Percentiles rank a stretch among this genome's conserved stretches.
phyloP scores from a whole-genome alignment of 1,284 basidiomycete genomes.

The Ustilago lituana region DNA sequence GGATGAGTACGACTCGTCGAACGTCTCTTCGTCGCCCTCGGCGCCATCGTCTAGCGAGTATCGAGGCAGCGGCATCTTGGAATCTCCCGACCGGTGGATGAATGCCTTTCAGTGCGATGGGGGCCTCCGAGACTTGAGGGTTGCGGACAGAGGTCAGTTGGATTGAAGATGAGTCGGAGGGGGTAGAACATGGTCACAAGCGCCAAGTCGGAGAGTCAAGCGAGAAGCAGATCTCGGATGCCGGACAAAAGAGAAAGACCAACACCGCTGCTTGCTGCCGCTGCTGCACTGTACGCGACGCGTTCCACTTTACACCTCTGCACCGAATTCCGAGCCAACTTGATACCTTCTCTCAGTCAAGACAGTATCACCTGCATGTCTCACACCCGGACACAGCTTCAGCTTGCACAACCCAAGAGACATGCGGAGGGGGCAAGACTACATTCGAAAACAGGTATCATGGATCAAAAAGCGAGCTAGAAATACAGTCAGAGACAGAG shows the following conservation, averaged over 20 bases:
- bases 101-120: too few species aligned
- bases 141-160: too few species aligned
- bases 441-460: conserved; percentile 7
- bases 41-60: conserved; percentile 38
- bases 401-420: background rate
- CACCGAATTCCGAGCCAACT: background rate
- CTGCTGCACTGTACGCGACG: conserved; percentile 37
- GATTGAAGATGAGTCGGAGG: too few species aligned
- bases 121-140: too few species aligned
- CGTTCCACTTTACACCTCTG: conserved; percentile 14
- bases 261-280: conserved; percentile 10
- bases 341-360: too few species aligned
- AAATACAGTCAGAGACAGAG: conserved; percentile 16
- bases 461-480: background rate
- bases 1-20: conserved; percentile 28
- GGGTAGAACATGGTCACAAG: too few species aligned
- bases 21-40: conserved; percentile 28
- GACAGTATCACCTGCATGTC: too few species aligned
- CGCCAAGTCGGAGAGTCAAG: too few species aligned
- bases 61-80: conserved; percentile 32
- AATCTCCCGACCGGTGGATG: too few species aligned
- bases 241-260: conserved; percentile 21
- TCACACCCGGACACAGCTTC: too few species aligned
- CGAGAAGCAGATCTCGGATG: conserved; percentile 27
- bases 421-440: background rate